These are phyloP conservation scores for Simmondsia chinensis DNA, from an alignment of 148 eudicot genomes.

Conservation along the genomic window DNA sequence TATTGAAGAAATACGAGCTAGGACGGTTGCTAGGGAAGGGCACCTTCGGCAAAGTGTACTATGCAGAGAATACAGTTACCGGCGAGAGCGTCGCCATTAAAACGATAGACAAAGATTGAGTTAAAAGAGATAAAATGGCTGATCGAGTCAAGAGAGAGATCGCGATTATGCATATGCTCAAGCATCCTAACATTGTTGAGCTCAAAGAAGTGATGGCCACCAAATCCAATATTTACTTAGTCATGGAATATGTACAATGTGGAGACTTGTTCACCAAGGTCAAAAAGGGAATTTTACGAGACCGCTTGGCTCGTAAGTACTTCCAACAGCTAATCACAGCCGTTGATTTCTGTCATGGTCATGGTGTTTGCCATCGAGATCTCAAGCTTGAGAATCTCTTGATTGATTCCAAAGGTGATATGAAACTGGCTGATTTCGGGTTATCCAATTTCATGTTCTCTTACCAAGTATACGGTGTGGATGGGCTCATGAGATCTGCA, in stretches of 20 bases:
- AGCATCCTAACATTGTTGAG: slow-evolving; percentile 46
- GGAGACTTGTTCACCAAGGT: slow-evolving; percentile 48
- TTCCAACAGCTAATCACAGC: slow-evolving; percentile 47
- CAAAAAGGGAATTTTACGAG: slow-evolving; percentile 18
- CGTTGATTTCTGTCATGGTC: slow-evolving; percentile 42
- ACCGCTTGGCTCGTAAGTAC: slow-evolving; percentile 33
- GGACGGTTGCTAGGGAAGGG: slow-evolving; percentile 48
- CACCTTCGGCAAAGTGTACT: slow-evolving; percentile 52
- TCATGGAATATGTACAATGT: slow-evolving; percentile 48
- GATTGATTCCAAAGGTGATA: slow-evolving; percentile 24
- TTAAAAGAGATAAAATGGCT: slow-evolving; percentile 31
- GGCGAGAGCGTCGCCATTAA: slow-evolving; percentile 44
- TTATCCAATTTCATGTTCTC: slow-evolving; percentile 33
- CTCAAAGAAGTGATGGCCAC: slow-evolving; percentile 70
- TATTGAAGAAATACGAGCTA: slow-evolving; percentile 38
- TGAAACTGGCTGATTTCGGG: slow-evolving; percentile 53
- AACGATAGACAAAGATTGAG: slow-evolving; percentile 38
- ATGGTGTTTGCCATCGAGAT: slow-evolving; percentile 51
- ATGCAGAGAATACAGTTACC: slow-evolving; percentile 13
- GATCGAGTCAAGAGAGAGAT: slow-evolving; percentile 55
- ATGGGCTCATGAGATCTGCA: slow-evolving; percentile 34
- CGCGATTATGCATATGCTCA: slow-evolving; percentile 33
- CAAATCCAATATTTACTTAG: slow-evolving; percentile 27
- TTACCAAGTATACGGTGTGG: background rate
- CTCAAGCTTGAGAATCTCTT: slow-evolving; percentile 48